Conservation (phyloP, 371 early-diverging fungal genomes). For the Mortierella sp. region DNA sequence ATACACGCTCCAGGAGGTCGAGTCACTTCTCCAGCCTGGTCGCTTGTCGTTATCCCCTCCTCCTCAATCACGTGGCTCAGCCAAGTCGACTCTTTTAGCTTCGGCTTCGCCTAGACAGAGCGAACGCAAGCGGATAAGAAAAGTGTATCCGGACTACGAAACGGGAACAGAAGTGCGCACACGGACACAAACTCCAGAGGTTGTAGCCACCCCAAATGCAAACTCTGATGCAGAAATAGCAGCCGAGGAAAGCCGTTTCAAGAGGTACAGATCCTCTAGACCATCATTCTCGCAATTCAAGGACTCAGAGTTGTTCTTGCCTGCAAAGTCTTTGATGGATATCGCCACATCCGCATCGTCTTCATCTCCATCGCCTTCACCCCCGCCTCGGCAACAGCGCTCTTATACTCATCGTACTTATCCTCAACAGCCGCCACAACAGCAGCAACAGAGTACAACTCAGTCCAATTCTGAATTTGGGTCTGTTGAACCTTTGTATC, state of each 20-base stretch:
- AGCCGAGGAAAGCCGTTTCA: neutral
- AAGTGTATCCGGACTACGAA: slow-evolving; percentile 31
- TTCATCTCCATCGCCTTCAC: slow-evolving; percentile 10
- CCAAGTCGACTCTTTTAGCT: neutral
- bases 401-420: neutral
- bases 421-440: neutral
- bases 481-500: slow-evolving; percentile 24
- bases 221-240: neutral
- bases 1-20: slow-evolving; percentile 48
- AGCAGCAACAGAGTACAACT: slow-evolving; percentile 3
- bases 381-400: neutral
- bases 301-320: slow-evolving; percentile 48
- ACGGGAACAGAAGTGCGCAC: neutral
- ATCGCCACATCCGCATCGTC: slow-evolving; percentile 41
- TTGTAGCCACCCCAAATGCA: neutral
- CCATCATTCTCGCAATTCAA: slow-evolving; percentile 46
- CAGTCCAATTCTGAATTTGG: slow-evolving; percentile 8
- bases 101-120: slow-evolving; percentile 27
- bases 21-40: slow-evolving; percentile 26
- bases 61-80: neutral
- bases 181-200: neutral
- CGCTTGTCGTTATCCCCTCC: slow-evolving; percentile 15
- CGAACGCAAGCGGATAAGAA: slow-evolving; percentile 25
- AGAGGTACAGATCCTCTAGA: slow-evolving; percentile 7
- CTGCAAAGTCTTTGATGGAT: slow-evolving; percentile 48